Evolutionary conservation across 108 stramenopile genomes (phyloP), one percentile per base, ranked within the genome.

Genomic region (Chaetoceros tenuissimus): DNA sequence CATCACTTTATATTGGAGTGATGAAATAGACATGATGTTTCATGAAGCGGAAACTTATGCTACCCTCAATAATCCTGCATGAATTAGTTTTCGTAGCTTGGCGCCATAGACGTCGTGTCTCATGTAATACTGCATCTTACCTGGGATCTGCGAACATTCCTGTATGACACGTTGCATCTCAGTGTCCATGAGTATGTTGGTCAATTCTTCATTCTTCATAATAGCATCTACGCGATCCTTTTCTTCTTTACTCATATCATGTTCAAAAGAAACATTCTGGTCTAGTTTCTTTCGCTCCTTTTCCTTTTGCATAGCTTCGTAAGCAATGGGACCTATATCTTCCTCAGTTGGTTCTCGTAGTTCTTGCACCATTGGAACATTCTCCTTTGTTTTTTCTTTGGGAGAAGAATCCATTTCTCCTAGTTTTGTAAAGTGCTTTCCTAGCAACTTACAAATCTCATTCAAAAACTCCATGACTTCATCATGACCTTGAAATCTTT

Each of bases 151-250:
- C 22, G 67, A 48, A 48, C 70, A 76, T 29, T 76, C 71, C 55
- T 76, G 51, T 67, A 76, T 68, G 7, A 76, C 61, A 22, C 46
- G 30, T 60, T 76, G 75, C 62, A 76, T 68, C 23, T 55, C 48
- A n/a, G 62, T 48, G 50, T 76, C 75, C 58, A 76, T n/a, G 17
- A 76, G 62, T 17, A 72, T 67, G 10, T 61, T 68, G 30, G 66
- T 40, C 56, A 76, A 46, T 58, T 63, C 71, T 1, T 63, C 64
- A 60, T 72, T 64, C 20, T 55, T 31, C 16, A 76, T 48, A 44
- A 76, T 72, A 13, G 60, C 34, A 51, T 51, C 49, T 8, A 51
- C 8, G 10, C 49, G 5, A 10, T 51, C 49, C 49, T 51, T 5
- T 51, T 51, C 49, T 26, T 51, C 49, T 26, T 26, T 24, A 16